phyloP scores from a whole-genome alignment of 495 filamentous ascomycete species.

The Tuber brumale region DNA sequence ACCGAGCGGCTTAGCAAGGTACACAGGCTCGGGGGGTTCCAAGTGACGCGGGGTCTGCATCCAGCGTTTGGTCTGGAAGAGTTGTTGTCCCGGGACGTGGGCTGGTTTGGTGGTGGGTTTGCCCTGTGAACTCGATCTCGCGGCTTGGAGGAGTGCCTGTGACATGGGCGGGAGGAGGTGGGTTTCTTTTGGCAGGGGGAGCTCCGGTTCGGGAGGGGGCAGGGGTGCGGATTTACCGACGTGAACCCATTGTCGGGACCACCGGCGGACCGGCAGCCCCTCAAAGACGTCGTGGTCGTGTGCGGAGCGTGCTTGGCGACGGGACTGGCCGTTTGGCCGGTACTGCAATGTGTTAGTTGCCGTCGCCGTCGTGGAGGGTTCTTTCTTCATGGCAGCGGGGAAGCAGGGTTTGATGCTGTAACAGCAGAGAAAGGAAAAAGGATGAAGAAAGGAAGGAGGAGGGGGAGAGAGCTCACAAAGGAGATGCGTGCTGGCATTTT shows the following conservation, averaged over 20 bases:
- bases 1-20: slow-evolving; percentile 78
- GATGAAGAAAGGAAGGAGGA: background rate
- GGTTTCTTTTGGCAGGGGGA: slow-evolving; percentile 77
- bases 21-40: slow-evolving; percentile 69
- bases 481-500: slow-evolving; percentile 41
- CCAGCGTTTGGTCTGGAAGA: slow-evolving; percentile 71
- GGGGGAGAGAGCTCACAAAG: slow-evolving; percentile 29
- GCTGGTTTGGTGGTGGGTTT: slow-evolving; percentile 50
- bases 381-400: slow-evolving; percentile 23
- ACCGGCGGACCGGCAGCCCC: slow-evolving; percentile 87
- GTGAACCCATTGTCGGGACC: slow-evolving; percentile 65
- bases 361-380: background rate
- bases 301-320: slow-evolving; percentile 64
- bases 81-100: slow-evolving; percentile 46
- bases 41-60: slow-evolving; percentile 66
- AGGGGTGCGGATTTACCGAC: slow-evolving; percentile 47
- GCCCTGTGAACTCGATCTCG: slow-evolving; percentile 67
- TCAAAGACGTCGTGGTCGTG: slow-evolving; percentile 94
- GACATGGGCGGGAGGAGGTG: slow-evolving; percentile 70
- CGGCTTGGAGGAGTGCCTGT: slow-evolving; percentile 76
- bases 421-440: slow-evolving; percentile 9
- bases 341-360: slow-evolving; percentile 41
- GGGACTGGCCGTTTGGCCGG: slow-evolving; percentile 57
- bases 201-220: slow-evolving; percentile 57
- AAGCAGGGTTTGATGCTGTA: slow-evolving; percentile 15